Conservation (phyloP, 345 rosid species). For the Kernera saxatilis region DNA sequence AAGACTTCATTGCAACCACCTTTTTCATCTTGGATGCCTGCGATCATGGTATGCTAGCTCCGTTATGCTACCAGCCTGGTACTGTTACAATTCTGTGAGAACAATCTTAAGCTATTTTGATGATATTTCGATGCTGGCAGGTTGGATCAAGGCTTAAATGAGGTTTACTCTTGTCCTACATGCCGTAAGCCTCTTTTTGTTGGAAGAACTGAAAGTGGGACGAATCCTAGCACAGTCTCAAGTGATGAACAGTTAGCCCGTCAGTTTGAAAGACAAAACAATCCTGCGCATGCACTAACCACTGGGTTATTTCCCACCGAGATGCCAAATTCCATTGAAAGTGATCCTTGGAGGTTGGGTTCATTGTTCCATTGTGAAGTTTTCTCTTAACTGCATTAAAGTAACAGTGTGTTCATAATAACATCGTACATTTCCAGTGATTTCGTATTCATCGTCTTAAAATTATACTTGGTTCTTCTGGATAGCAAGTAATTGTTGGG, state of each 20-base stretch:
- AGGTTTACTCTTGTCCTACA: constrained; percentile 73
- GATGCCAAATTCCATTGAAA: constrained; percentile 46
- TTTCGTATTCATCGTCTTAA: background rate
- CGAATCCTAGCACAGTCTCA: constrained; percentile 29
- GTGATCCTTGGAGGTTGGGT: constrained; percentile 61
- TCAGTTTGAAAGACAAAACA: constrained; percentile 48
- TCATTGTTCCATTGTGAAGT: background rate
- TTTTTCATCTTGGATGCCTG: constrained; percentile 85
- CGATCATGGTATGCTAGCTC: constrained; percentile 62
- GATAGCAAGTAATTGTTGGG: background rate
- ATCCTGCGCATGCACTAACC: constrained; percentile 37
- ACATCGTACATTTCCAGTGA: background rate
- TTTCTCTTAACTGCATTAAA: background rate
- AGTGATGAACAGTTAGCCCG: constrained; percentile 62
- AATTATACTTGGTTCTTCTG: background rate
- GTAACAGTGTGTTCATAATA: background rate
- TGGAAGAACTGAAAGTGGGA: constrained; percentile 47
- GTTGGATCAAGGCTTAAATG: constrained; percentile 88
- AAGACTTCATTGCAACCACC: constrained; percentile 70
- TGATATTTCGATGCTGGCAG: constrained; percentile 40
- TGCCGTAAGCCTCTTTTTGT: constrained; percentile 81
- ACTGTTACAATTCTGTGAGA: background rate
- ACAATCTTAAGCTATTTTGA: background rate
- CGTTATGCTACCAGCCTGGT: constrained; percentile 33
- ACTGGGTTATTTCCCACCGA: constrained; percentile 57